These are phyloP conservation scores for Sugiyamaella floridensis DNA, from an alignment of 805 yeast genomes.

Conservation along the genomic window DNA sequence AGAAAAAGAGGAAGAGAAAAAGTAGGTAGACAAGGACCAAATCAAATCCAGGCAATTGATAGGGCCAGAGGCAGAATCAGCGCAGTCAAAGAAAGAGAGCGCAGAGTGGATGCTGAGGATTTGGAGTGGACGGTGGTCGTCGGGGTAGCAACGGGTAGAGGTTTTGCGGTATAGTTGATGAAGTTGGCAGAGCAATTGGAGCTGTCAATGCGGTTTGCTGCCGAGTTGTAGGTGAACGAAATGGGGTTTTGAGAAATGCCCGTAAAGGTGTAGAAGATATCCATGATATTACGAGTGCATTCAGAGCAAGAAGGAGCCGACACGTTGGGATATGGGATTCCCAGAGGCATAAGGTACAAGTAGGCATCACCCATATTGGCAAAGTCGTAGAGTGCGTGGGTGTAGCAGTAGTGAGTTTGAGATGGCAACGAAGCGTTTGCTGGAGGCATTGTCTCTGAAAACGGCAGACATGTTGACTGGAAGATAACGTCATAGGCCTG, in stretches of 20 bases:
- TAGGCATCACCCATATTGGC: conserved; percentile 22
- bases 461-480: conserved; percentile 25
- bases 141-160: conserved; percentile 1
- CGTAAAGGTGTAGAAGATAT: conserved; percentile 21
- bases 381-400: conserved; percentile 22
- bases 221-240: conserved; percentile 25
- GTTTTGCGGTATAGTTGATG: conserved; percentile 8
- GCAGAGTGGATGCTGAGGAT: not conserved
- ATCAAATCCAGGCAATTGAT: not conserved
- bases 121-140: not conserved
- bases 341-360: conserved; percentile 28
- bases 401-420: conserved; percentile 24
- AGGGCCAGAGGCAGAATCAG: not conserved
- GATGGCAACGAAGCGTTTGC: not conserved
- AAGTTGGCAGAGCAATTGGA: conserved; percentile 17
- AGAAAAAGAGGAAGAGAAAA: no score
- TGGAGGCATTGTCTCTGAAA: not conserved
- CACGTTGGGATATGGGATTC: conserved; percentile 21
- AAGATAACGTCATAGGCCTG: conserved; percentile 22
- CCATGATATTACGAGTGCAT: conserved; percentile 24
- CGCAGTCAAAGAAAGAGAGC: not conserved
- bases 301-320: conserved; percentile 20
- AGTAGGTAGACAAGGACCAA: no score
- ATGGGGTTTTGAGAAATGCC: conserved; percentile 19
- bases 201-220: conserved; percentile 19